Evolutionary conservation across 345 rosid genomes (phyloP).

Genomic region (Syzygium grande): DNA sequence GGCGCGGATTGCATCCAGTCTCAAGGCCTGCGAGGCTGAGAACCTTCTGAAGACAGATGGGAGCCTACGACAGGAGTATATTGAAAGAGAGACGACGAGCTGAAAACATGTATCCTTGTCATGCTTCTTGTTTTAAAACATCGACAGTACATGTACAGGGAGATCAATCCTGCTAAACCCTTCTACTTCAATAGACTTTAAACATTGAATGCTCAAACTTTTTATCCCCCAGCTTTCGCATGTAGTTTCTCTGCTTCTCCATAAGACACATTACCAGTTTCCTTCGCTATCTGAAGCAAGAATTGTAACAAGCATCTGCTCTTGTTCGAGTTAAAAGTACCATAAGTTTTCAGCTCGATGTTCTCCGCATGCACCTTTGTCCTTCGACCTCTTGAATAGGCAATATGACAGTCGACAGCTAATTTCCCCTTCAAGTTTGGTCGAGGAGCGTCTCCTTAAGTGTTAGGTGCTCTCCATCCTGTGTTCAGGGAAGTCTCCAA

Average conservation of each 20-base stretch:
- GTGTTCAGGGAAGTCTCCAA: neutral
- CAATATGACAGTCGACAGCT: neutral
- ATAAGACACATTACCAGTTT: neutral
- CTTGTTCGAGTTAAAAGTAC: neutral
- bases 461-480: neutral
- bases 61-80: neutral
- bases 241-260: neutral
- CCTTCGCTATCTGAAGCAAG: neutral
- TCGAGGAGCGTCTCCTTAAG: neutral
- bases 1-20: neutral
- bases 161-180: neutral
- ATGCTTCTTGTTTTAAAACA: neutral
- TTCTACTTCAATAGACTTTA: neutral
- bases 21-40: neutral
- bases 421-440: neutral
- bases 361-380: neutral
- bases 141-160: neutral
- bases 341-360: accelerated
- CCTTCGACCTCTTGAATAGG: neutral
- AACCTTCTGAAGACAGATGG: neutral
- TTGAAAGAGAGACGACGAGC: accelerated
- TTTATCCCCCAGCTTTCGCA: accelerated
- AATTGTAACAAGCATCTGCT: neutral
- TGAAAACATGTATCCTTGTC: neutral
- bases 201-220: neutral